Percentiles rank a stretch among this genome's conserved stretches.
Conservation (phyloP, 306 rosid genomes). For the Dryas octopetala region DNA sequence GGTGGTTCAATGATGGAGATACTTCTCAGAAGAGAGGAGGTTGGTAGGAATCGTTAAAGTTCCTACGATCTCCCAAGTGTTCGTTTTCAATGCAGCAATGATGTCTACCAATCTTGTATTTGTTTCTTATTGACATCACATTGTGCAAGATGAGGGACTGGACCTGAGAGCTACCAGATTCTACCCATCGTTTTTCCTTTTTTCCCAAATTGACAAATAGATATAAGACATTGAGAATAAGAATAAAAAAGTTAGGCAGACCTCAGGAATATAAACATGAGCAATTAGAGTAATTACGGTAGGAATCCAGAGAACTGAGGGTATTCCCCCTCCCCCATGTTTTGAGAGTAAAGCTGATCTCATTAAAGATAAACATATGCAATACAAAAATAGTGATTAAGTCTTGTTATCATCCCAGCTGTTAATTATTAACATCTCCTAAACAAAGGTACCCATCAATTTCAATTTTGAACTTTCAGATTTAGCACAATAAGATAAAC, state of each 20-base stretch:
- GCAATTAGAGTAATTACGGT: not conserved
- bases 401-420: not conserved
- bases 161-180: not conserved
- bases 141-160: not conserved
- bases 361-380: not conserved
- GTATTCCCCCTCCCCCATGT: not conserved
- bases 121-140: not conserved
- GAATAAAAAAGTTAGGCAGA: no score
- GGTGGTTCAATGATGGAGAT: no score
- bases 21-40: no score
- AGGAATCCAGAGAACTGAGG: not conserved
- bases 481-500: no score
- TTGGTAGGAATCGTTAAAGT: not conserved
- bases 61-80: not conserved
- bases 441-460: not conserved
- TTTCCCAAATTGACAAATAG: no score
- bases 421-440: not conserved
- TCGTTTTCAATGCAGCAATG: not conserved
- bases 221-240: no score
- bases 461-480: not conserved
- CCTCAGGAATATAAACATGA: no score
- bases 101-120: not conserved
- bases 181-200: no score
- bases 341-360: not conserved
- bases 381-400: not conserved